Evolutionary conservation across 2,329 filamentous ascomycete genomes (phyloP).

Genomic region (Botrytis galanthina): DNA sequence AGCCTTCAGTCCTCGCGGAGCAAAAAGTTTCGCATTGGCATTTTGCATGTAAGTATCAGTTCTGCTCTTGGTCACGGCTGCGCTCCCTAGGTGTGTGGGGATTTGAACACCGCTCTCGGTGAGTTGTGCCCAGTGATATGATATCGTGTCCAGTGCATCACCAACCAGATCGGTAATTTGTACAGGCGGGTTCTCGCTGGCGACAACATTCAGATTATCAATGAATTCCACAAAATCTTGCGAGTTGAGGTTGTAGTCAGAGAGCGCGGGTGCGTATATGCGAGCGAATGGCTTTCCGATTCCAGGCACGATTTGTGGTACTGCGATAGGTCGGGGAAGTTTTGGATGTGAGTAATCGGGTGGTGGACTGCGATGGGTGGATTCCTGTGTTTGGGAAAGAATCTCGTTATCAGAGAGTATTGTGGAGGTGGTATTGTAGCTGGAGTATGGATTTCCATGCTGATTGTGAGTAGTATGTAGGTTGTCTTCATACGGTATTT

Average conservation of each 20-base stretch:
- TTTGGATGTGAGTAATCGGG: not conserved
- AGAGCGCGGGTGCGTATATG: not conserved
- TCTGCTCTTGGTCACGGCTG: conserved; percentile 33
- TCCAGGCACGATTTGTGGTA: not conserved
- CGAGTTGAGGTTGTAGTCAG: not conserved
- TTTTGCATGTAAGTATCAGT: conserved; percentile 35
- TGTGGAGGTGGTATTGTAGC: not conserved
- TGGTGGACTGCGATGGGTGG: not conserved
- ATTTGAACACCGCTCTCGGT: conserved; percentile 30
- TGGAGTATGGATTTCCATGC: not conserved
- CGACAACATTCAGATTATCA: conserved; percentile 41
- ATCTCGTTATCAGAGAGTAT: not conserved
- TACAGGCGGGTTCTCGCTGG: conserved; percentile 37
- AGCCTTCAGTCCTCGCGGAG: conserved; percentile 37
- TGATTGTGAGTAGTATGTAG: not conserved
- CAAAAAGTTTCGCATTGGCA: conserved; percentile 39
- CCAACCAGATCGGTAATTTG: conserved; percentile 33
- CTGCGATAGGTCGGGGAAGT: not conserved
- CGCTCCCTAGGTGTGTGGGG: conserved; percentile 28
- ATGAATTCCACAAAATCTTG: conserved; percentile 34
- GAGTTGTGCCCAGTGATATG: conserved; percentile 33
- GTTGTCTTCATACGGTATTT: not conserved
- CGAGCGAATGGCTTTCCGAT: not conserved
- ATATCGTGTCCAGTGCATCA: conserved; percentile 34
- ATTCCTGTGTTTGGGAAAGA: not conserved